Conservation (phyloP, 176 grass and related monocot species). For the Poa annua region DNA sequence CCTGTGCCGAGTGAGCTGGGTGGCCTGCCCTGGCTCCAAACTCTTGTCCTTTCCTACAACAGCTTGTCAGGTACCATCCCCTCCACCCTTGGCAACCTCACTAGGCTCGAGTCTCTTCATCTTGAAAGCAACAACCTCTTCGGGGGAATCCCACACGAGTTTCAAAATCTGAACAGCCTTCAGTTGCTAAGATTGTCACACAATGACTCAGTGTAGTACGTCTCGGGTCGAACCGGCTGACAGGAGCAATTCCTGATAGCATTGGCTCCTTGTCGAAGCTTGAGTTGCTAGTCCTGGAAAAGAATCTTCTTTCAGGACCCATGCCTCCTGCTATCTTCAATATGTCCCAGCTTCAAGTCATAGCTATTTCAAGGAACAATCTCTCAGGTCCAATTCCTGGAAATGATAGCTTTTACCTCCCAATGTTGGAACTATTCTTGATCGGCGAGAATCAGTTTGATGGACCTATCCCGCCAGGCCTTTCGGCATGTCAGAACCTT, state of each 20-base stretch:
- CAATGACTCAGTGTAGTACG: not conserved
- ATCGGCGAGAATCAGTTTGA: constrained; percentile 28
- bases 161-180: constrained; percentile 19
- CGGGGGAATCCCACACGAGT: not conserved
- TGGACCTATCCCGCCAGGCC: constrained; percentile 39
- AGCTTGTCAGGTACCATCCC: constrained; percentile 34
- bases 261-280: constrained; percentile 35
- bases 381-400: constrained; percentile 47
- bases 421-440: constrained; percentile 10
- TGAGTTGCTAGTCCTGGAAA: constrained; percentile 21
- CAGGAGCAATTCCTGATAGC: constrained; percentile 46
- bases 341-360: constrained; percentile 28
- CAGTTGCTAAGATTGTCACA: not conserved
- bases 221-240: constrained; percentile 34
- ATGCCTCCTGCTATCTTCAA: constrained; percentile 52
- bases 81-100: constrained; percentile 23
- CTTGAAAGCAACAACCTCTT: constrained; percentile 5
- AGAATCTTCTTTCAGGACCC: constrained; percentile 43
- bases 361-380: constrained; percentile 35
- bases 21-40: not conserved
- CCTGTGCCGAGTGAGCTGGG: constrained; percentile 6
- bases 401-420: constrained; percentile 45
- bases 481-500: constrained; percentile 37
- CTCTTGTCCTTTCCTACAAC: constrained; percentile 21
- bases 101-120: constrained; percentile 5